These are phyloP conservation scores for Aspergillus aculeatus DNA, from an alignment of 2,329 filamentous ascomycete species.

Conservation along the genomic window DNA sequence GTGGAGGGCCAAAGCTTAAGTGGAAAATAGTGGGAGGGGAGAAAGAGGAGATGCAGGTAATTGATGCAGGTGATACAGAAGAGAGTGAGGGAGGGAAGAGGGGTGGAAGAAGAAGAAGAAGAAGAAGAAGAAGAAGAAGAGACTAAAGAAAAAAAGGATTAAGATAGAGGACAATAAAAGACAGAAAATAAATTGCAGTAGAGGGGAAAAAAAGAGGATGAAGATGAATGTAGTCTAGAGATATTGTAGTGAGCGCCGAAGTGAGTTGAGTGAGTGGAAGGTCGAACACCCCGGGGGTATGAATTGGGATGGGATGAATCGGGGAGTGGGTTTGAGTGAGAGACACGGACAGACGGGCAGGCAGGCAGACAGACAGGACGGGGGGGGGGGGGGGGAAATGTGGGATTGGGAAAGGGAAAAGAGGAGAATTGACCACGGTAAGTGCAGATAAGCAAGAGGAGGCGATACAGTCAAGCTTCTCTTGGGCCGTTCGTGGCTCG, in stretches of 20 bases:
- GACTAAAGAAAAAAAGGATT: too few relatives aligned
- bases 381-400: constrained; percentile 67
- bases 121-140: not conserved
- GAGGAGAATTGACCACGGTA: constrained; percentile 19
- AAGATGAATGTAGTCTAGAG: too few relatives aligned
- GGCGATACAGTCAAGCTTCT: constrained; percentile 35
- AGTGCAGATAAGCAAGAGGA: constrained; percentile 30
- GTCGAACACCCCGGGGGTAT: too few relatives aligned
- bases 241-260: too few relatives aligned
- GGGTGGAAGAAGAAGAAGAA: not conserved
- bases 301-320: too few relatives aligned
- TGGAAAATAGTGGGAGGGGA: constrained; percentile 18
- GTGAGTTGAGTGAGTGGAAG: too few relatives aligned
- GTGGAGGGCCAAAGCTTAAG: not conserved
- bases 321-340: constrained; percentile 57
- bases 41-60: not conserved
- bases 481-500: constrained; percentile 26
- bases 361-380: constrained; percentile 45
- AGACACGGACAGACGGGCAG: constrained; percentile 60
- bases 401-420: constrained; percentile 70
- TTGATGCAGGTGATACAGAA: not conserved
- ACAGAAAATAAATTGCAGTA: too few relatives aligned
- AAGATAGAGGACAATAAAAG: too few relatives aligned
- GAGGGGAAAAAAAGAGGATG: too few relatives aligned
- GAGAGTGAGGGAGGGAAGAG: not conserved